Base-by-base conservation (phyloP, 1,284 basidiomycete species). In the Moniliophthora roreri region DNA sequence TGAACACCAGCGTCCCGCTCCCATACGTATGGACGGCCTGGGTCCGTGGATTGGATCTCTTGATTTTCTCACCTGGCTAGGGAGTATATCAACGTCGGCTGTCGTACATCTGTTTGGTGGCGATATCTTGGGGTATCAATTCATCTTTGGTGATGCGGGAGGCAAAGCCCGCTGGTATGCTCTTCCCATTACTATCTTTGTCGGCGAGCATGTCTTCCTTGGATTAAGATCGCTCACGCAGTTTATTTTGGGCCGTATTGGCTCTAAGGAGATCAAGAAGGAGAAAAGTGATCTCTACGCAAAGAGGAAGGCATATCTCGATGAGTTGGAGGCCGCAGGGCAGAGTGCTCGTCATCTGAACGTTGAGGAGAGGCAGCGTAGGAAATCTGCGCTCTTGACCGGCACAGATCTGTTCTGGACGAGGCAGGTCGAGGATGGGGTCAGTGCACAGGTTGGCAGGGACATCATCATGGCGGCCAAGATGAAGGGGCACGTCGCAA, bases 21-120 rank as follows among this genome's bases (percentile, higher is more conserved):
- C 95, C 0, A 72, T 79, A 11, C 85, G 95, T 10, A 88, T 89
- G 11, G 94, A 96, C 65, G 89, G 87, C 3, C 93, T 98, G 59
- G 96, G 96, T 0, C 90, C 94, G 0, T 98, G 96, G 96, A 80
- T 98, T 40, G 87, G 95, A 55, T 85, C 88, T 5, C 75, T 99
- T 59, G 81, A 84, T 16, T 87, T 92, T 73, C 78, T 97, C 64
- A 81, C 89, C 11, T 97, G 93, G 92, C 74, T 95, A 50, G 85
- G 86, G 2, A 87, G 92, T 0, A 74, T 95, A 42, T 91, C 88
- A 18, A 95, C 93, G 67, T 80, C 91, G 0, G 87, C 93, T 2
- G 81, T 97, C 48, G 87, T 95, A 44, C 91, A 91, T 72, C 84
- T 94, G 61, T 93, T 93, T 77, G 39, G 39, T 9, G 21, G 39